Evolutionary conservation across 768 basidiomycete genomes (phyloP).

Genomic region (Lactarius sp.): DNA sequence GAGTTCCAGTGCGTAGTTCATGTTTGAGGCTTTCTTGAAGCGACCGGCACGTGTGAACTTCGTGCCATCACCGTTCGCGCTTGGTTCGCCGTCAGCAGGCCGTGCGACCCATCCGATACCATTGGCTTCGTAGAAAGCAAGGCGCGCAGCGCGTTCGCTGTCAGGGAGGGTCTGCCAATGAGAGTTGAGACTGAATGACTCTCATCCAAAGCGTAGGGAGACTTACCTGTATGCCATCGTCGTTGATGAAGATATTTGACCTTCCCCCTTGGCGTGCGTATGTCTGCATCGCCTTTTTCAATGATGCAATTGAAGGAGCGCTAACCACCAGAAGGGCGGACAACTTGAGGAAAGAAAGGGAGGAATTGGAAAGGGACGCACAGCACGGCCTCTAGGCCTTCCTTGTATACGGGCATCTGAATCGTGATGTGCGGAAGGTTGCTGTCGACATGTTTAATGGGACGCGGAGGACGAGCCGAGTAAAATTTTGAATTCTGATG

Average conservation of each 20-base stretch:
- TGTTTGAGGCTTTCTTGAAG: conserved; percentile 48
- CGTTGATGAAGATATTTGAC: conserved; percentile 54
- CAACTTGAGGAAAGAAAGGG: background rate
- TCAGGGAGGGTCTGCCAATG: conserved; percentile 35
- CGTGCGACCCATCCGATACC: conserved; percentile 58
- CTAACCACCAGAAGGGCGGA: conserved; percentile 22
- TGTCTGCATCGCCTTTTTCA: conserved; percentile 58
- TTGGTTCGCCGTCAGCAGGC: conserved; percentile 43
- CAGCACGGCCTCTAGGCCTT: conserved; percentile 48
- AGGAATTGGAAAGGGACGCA: conserved; percentile 29
- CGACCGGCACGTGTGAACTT: conserved; percentile 44
- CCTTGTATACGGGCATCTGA: conserved; percentile 58
- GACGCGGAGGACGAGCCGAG: conserved; percentile 40
- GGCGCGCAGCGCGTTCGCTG: conserved; percentile 43
- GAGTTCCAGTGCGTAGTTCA: conserved; percentile 40
- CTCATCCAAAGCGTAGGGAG: background rate
- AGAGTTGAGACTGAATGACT: background rate
- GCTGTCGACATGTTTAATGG: conserved; percentile 42
- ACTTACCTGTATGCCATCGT: conserved; percentile 52
- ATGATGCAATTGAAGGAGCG: conserved; percentile 46
- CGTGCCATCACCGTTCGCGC: conserved; percentile 36
- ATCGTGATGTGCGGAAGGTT: conserved; percentile 48
- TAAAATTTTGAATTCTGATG: conserved; percentile 50
- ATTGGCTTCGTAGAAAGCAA: conserved; percentile 51
- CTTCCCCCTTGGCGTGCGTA: conserved; percentile 64